Percentiles rank a stretch among this genome's conserved stretches.
phyloP scores from a whole-genome alignment of 768 basidiomycete species.

The Kwoniella sp. region DNA sequence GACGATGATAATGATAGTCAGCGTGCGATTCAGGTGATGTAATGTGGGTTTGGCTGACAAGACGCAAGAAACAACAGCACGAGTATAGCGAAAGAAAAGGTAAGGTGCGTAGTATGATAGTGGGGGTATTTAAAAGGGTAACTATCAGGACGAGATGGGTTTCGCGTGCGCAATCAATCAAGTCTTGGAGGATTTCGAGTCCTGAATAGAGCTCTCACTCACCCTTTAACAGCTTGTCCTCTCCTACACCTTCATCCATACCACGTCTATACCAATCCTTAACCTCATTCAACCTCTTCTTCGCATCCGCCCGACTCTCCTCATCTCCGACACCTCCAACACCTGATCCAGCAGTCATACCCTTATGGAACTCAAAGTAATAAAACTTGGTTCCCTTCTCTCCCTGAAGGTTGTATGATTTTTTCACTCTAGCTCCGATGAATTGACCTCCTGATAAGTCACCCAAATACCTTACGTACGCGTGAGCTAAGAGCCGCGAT shows the following conservation, averaged over 20 bases:
- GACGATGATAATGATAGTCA: too few species aligned
- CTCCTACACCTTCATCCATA: conserved; percentile 49
- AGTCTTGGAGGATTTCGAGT: too few species aligned
- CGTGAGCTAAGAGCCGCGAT: conserved; percentile 68
- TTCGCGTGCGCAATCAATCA: too few species aligned
- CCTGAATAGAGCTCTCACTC: too few species aligned
- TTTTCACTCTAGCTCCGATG: conserved; percentile 66
- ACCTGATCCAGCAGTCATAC: conserved; percentile 39
- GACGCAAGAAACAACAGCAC: too few species aligned
- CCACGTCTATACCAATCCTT: conserved; percentile 62
- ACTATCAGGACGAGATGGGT: too few species aligned
- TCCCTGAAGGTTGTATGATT: conserved; percentile 67
- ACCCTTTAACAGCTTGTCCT: conserved; percentile 47
- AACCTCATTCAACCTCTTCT: conserved; percentile 64
- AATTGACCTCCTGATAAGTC: conserved; percentile 78
- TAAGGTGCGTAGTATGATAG: too few species aligned
- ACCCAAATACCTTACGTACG: conserved; percentile 80
- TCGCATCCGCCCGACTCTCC: conserved; percentile 39
- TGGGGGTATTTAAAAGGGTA: too few species aligned
- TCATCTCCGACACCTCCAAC: conserved; percentile 58
- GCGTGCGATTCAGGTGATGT: too few species aligned
- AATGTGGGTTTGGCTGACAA: too few species aligned
- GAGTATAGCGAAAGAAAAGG: too few species aligned
- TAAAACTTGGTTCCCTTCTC: conserved; percentile 67
- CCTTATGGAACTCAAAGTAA: conserved; percentile 61